Evolutionary conservation across 108 stramenopile species (phyloP).

Genomic region (Nitzschia sp.): DNA sequence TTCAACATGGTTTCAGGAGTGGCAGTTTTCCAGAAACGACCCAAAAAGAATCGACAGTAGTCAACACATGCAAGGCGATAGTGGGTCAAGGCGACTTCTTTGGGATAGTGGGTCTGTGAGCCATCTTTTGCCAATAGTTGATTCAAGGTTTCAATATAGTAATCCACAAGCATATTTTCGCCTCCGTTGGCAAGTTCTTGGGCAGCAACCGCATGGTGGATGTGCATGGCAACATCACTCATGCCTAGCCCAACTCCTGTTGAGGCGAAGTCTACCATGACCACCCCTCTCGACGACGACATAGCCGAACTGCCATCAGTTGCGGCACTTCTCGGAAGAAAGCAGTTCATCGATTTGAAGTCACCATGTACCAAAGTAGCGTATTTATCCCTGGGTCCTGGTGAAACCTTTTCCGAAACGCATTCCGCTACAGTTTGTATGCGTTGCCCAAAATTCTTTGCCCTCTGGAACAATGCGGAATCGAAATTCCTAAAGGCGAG

Average conservation of each 20-base stretch:
- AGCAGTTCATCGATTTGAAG: conserved; percentile 82
- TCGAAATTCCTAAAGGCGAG: conserved; percentile 30
- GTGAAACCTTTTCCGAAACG: conserved; percentile 61
- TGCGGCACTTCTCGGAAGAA: conserved; percentile 36
- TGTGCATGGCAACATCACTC: conserved; percentile 82
- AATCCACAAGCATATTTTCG: conserved; percentile 55
- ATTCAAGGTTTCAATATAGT: conserved; percentile 52
- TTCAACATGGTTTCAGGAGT: conserved; percentile 57
- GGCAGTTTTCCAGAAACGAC: conserved; percentile 54
- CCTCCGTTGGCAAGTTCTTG: conserved; percentile 51
- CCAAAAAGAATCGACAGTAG: conserved; percentile 65
- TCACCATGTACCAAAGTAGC: conserved; percentile 76
- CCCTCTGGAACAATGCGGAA: conserved; percentile 23
- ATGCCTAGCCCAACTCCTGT: conserved; percentile 72
- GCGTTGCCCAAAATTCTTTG: conserved; percentile 48
- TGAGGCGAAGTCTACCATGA: conserved; percentile 81
- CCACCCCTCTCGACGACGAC: conserved; percentile 14
- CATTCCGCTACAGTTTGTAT: conserved; percentile 55
- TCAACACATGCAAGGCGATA: conserved; percentile 69
- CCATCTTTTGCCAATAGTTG: conserved; percentile 16
- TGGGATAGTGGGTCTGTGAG: conserved; percentile 30
- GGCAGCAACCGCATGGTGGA: conserved; percentile 66
- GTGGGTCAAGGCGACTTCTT: conserved; percentile 57
- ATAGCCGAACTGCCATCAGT: neutral
- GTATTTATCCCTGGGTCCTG: conserved; percentile 50